Base-by-base conservation (phyloP, 1,284 basidiomycete genomes). In the Gymnopus androsaceus region DNA sequence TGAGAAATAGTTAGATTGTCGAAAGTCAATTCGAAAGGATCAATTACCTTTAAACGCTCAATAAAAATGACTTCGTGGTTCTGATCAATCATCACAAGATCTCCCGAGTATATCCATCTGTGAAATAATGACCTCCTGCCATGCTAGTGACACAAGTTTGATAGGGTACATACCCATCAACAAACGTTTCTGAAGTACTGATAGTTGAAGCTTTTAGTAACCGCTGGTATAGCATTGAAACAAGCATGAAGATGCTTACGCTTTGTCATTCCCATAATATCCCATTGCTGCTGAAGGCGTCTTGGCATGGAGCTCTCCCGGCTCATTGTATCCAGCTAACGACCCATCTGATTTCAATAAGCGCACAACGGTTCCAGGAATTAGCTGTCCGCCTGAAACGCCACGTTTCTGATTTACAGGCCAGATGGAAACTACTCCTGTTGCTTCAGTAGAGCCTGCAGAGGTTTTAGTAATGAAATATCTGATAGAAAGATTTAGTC, bases 91-190 rank as follows among this genome's bases (percentile, higher is more conserved):
- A 69, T 53, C 11, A 79, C 81, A 55, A 80, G 75, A 59, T 84
- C 81, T 1, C 81, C 82, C 0, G 82, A 82, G 14, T 71, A 72
- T 7, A 84, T 68, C 82, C 81, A 83, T 34, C 79, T 74, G 71
- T 25, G 69, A 28, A n/a, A 2, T 9, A 7, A 17, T 19, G 8
- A 21, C 23, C 21, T n/a, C 21, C 28, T 44, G 17, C 12, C 11
- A 17, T 31, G 28, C 19, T 23, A n/a, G n/a, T n/a, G n/a, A n/a
- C 17, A 3, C 15, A 23, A 30, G 3, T 3, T 34, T 11, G 28
- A 6, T 8, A 21, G 15, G 9, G 30, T 23, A 21, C 52, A 59
- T 55, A 71, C 71, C 72, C 73, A 30, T 73, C 56, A 8, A 71
- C 54, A 55, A 73, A 75, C 1, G 65, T 69, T 34, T 75, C 72